Percentiles rank a stretch among this genome's conserved stretches.
These are phyloP conservation scores for Cubamyces sp. DNA, from an alignment of 768 basidiomycete genomes.

Conservation along the genomic window DNA sequence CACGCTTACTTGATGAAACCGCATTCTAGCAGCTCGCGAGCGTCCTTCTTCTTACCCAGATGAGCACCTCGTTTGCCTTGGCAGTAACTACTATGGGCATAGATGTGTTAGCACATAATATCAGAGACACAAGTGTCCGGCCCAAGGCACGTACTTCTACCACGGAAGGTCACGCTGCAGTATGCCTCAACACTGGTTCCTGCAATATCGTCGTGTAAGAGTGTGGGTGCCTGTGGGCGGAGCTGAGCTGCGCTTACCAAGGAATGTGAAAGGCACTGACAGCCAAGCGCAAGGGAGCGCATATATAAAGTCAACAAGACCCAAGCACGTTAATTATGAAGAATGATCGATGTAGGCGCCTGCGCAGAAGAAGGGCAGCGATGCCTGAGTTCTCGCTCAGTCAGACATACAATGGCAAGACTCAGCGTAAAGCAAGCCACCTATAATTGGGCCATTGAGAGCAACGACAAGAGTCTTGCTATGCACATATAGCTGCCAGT, in stretches of 20 bases:
- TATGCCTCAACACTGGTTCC: conserved; percentile 72
- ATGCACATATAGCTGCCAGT: conserved; percentile 73
- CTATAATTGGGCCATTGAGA: conserved; percentile 77
- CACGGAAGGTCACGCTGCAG: conserved; percentile 68
- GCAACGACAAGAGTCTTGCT: conserved; percentile 72
- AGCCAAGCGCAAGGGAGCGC: conserved; percentile 64
- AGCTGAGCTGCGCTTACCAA: conserved; percentile 44
- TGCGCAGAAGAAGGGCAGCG: conserved; percentile 53
- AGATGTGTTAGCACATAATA: not conserved
- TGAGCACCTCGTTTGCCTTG: conserved; percentile 70
- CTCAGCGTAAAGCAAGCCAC: conserved; percentile 39
- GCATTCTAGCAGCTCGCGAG: conserved; percentile 57
- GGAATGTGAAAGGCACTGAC: conserved; percentile 67
- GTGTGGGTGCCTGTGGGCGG: no score
- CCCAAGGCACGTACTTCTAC: conserved; percentile 51
- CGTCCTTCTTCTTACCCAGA: conserved; percentile 70
- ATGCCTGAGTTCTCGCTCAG: conserved; percentile 48
- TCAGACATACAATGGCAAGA: not conserved
- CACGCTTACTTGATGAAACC: conserved; percentile 65
- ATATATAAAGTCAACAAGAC: conserved; percentile 78
- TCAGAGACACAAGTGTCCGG: not conserved
- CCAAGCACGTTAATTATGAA: conserved; percentile 53
- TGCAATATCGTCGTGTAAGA: conserved; percentile 29
- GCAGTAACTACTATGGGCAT: conserved; percentile 59
- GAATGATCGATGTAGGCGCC: not conserved